Conservation (phyloP, 306 rosid species). For the Sicyos baderoa region DNA sequence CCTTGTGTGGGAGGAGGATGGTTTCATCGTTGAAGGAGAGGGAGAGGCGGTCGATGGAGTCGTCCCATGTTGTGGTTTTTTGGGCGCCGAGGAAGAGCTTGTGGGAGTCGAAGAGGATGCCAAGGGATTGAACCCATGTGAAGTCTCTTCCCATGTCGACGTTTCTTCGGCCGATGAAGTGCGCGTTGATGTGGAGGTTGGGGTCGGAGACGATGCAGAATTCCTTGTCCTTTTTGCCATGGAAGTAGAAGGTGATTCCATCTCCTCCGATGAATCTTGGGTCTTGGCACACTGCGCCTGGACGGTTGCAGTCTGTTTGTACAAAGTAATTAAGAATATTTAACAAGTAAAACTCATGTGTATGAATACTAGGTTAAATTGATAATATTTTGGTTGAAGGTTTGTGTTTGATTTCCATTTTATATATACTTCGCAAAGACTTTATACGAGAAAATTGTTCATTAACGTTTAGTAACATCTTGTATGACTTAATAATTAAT, state of each 20-base stretch:
- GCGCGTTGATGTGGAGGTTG: constrained; percentile 62
- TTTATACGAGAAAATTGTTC: background rate
- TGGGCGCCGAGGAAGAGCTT: constrained; percentile 40
- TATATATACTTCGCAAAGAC: background rate
- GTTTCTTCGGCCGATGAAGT: constrained; percentile 51
- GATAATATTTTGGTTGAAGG: too few relatives aligned
- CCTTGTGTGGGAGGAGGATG: constrained; percentile 21
- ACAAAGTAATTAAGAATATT: background rate
- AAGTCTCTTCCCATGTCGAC: constrained; percentile 39
- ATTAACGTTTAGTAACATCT: too few relatives aligned
- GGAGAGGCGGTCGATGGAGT: constrained; percentile 34
- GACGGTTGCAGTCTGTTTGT: constrained; percentile 30
- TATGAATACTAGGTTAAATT: background rate
- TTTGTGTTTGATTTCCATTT: too few relatives aligned
- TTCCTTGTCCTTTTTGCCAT: constrained; percentile 50
- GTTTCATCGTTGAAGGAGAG: constrained; percentile 32
- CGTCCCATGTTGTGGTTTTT: constrained; percentile 43
- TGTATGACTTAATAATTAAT: too few relatives aligned
- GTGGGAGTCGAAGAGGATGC: constrained; percentile 42
- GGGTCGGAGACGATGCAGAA: constrained; percentile 55
- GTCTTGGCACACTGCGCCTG: constrained; percentile 39
- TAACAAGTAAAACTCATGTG: background rate
- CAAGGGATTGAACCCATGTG: constrained; percentile 61
- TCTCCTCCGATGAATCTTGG: constrained; percentile 37
- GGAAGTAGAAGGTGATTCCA: constrained; percentile 46